Evolutionary conservation across 2,329 filamentous ascomycete species (phyloP), one percentile per base, ranked within the genome.

Genomic region (Verticillium isaacii): DNA sequence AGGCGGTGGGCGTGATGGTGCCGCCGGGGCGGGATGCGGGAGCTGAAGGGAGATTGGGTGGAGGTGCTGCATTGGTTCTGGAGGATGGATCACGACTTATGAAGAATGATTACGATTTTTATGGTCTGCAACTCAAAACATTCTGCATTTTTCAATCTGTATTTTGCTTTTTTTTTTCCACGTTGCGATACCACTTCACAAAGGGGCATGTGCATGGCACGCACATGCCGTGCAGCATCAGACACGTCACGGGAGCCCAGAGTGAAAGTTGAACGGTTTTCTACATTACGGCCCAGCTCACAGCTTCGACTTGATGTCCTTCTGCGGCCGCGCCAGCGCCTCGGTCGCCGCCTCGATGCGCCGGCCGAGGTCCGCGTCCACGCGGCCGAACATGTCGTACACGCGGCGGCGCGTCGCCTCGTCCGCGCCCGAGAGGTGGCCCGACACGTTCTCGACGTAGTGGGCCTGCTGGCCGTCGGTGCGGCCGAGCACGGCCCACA

Each of bases 361-460:
- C 39, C 70, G 71, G 32, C 85, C 85, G 3, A 88, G 77, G 17
- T 78, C 78, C 11, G 73, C 64, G 66, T 86, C 80, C n/a, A 89
- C 83, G 55, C 77, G 78, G 50, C 71, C 70, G 72, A 88, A 89
- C 84, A 88, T 87, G 59, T 77, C 82, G 68, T 87, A 88, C 17
- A 85, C 86, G 52, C 82, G 78, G 67, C 82, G 77, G 41, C 86
- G 79, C 41, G 86, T 83, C 65, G 82, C 81, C 62, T 78, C 75
- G 66, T 81, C 76, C 2, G 85, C 85, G 58, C 74, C 80, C 55
- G 74, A 75, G 65, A 89, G 73, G 67, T 89, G 85, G 3, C 76
- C 83, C 2, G 85, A 74, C 19, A 89, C 78, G 65, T 89, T 89
- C 61, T 77, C 71, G 45, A 89, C 74, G 62, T 87, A 86, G 70